These are phyloP conservation scores for Elsinoe necatrix DNA, from an alignment of 2,329 filamentous ascomycete genomes.

Conservation along the genomic window DNA sequence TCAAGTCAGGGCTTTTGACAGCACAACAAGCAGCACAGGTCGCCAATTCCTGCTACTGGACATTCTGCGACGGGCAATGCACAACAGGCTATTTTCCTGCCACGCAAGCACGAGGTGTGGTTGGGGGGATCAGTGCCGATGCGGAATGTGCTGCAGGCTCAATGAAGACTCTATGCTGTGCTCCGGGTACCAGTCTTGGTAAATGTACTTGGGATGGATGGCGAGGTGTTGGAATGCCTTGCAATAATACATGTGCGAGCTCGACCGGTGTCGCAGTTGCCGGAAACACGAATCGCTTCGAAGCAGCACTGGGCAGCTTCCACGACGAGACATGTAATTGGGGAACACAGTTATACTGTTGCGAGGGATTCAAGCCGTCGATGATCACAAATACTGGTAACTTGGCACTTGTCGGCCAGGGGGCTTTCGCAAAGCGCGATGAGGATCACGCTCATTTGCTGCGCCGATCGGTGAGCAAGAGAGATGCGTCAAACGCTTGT, in stretches of 20 bases:
- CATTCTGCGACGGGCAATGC: slow-evolving; percentile 25
- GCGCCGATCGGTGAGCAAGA: no score
- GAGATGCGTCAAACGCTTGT: no score
- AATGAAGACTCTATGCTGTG: slow-evolving; percentile 27
- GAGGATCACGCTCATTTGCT: no score
- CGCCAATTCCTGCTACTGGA: slow-evolving; percentile 21
- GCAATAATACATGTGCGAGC: slow-evolving; percentile 26
- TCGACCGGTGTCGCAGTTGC: slow-evolving; percentile 27
- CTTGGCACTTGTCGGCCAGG: no score
- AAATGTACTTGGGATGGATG: slow-evolving; percentile 26
- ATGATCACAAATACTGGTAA: no score
- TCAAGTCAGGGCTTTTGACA: neutral
- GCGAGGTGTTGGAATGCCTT: slow-evolving; percentile 26
- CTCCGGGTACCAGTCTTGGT: slow-evolving; percentile 21
- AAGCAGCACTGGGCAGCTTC: slow-evolving; percentile 24
- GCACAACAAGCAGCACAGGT: neutral
- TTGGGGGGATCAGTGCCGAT: neutral
- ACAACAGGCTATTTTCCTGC: slow-evolving; percentile 24
- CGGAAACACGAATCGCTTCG: slow-evolving; percentile 28
- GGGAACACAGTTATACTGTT: slow-evolving; percentile 22
- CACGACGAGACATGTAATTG: slow-evolving; percentile 28
- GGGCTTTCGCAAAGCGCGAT: no score
- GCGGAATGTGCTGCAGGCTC: slow-evolving; percentile 23
- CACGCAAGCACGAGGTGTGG: slow-evolving; percentile 27
- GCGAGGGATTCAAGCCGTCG: slow-evolving; percentile 28